Conservation (phyloP, 768 basidiomycete species). For the Kwoniella bestiolae region DNA sequence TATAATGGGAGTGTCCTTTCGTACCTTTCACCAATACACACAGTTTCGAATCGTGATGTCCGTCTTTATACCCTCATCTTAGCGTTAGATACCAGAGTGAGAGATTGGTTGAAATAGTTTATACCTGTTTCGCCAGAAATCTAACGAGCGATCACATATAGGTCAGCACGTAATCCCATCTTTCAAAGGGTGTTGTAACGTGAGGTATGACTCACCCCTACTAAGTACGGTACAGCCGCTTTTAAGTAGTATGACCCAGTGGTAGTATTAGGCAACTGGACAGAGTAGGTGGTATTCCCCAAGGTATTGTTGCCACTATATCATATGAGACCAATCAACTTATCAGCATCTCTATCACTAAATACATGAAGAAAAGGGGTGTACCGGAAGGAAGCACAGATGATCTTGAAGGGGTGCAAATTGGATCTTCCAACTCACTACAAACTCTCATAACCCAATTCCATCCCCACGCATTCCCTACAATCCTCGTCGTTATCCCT, state of each 20-base stretch:
- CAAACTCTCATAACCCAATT: conserved; percentile 21
- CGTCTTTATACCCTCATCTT: conserved; percentile 4
- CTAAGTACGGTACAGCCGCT: conserved; percentile 25
- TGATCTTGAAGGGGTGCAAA: background rate
- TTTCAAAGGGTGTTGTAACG: no score
- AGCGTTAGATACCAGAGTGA: conserved; percentile 12
- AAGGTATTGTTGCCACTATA: conserved; percentile 5
- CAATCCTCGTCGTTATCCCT: conserved; percentile 7
- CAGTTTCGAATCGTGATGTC: background rate
- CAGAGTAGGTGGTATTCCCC: conserved; percentile 14
- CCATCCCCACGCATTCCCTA: conserved; percentile 8
- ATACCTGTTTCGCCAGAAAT: conserved; percentile 20
- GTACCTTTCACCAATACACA: background rate
- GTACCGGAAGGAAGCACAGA: background rate
- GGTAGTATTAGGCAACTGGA: conserved; percentile 9
- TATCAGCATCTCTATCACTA: background rate
- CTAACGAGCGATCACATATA: conserved; percentile 3
- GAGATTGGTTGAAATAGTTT: conserved; percentile 24
- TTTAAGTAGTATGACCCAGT: conserved; percentile 17
- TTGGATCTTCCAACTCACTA: conserved; percentile 20
- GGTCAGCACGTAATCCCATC: no score
- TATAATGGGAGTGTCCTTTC: background rate
- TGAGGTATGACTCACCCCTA: conserved; percentile 21
- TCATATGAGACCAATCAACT: background rate
- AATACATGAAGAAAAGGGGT: background rate